A percentile compares a stretch with the other conserved stretches of the same genome.
Evolutionary conservation across 2,329 filamentous ascomycete species (phyloP).

Genomic region (Botrytis squamosa): DNA sequence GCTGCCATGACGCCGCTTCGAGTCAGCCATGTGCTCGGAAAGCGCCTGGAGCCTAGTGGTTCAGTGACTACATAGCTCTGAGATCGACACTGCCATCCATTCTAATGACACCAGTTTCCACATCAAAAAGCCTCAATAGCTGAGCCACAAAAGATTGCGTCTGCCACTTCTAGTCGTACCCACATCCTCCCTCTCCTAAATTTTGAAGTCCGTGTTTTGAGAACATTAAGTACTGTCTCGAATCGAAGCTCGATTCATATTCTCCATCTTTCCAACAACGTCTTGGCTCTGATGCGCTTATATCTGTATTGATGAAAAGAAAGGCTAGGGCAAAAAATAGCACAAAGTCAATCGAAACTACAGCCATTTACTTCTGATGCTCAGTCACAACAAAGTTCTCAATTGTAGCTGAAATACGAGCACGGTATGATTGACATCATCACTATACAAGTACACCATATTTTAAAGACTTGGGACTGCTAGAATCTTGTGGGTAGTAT

Average conservation of each 20-base stretch:
- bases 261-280: not conserved
- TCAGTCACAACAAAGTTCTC: not conserved
- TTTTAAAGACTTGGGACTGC: not conserved
- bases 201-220: not conserved
- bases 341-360: not conserved
- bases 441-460: not conserved
- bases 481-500: not conserved
- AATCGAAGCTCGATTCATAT: not conserved
- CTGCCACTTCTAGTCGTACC: not conserved
- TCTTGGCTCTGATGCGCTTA: not conserved
- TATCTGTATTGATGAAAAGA: not conserved
- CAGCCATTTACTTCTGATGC: not conserved
- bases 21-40: conserved; percentile 5
- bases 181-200: not conserved
- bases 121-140: not conserved
- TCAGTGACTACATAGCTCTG: not conserved
- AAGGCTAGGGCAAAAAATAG: not conserved
- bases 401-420: not conserved
- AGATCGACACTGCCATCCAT: not conserved
- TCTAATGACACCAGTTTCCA: not conserved
- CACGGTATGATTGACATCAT: not conserved
- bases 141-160: not conserved
- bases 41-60: not conserved
- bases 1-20: not conserved
- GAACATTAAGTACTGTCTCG: not conserved